Conservation (phyloP, 106 monocot genomes). For the Dioscorea zingiberensis region DNA sequence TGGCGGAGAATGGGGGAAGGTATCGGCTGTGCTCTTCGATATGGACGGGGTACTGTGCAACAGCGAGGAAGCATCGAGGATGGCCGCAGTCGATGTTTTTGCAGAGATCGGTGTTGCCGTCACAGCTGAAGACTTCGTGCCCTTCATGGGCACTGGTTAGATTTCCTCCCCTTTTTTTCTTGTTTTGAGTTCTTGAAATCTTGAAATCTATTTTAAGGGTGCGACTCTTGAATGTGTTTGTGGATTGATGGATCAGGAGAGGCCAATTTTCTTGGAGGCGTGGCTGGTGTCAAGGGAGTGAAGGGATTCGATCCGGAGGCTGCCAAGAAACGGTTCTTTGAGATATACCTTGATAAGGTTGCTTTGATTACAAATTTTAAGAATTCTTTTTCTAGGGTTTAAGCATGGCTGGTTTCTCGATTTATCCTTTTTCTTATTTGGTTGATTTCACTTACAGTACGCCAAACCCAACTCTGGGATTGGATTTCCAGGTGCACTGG, state of each 20-base stretch:
- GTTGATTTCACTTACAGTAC: constrained; percentile 53
- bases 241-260: constrained; percentile 40
- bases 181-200: neutral
- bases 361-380: neutral
- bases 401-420: neutral
- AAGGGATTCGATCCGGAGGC: constrained; percentile 53
- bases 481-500: constrained; percentile 95
- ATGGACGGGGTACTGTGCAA: constrained; percentile 99
- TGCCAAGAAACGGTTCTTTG: constrained; percentile 85
- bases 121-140: constrained; percentile 71
- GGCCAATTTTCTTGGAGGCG: constrained; percentile 95
- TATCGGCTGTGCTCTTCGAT: constrained; percentile 91
- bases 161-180: neutral
- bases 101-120: constrained; percentile 87
- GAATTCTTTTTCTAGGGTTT: neutral
- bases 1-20: constrained; percentile 51
- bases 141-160: constrained; percentile 96
- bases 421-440: neutral
- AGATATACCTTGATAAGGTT: constrained; percentile 93
- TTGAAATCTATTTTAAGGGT: neutral
- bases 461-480: constrained; percentile 87
- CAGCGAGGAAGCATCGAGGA: constrained; percentile 80
- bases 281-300: constrained; percentile 71
- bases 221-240: no score
- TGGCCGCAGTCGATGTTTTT: constrained; percentile 89